Conservation (phyloP, 495 filamentous ascomycete genomes). For the Chaetomidium leptoderma region DNA sequence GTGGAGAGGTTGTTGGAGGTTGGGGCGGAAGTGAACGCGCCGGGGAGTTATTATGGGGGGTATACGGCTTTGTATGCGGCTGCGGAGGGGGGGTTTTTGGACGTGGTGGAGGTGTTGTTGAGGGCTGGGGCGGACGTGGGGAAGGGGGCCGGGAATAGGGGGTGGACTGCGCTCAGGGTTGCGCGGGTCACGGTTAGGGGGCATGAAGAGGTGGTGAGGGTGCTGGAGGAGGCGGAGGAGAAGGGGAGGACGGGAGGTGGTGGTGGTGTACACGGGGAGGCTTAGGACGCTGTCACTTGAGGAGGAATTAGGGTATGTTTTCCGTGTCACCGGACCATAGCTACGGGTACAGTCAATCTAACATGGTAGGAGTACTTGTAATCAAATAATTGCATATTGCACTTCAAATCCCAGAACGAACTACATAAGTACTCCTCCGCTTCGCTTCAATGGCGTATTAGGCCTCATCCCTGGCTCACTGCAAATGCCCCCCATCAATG, state of each 20-base stretch:
- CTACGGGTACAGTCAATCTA: too few relatives aligned
- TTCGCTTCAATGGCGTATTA: too few relatives aligned
- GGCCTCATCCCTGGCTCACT: not conserved
- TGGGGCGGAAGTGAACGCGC: not conserved
- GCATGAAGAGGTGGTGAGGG: not conserved
- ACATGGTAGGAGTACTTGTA: too few relatives aligned
- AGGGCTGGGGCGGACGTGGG: not conserved
- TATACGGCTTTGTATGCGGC: conserved; percentile 1
- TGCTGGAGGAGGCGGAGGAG: not conserved
- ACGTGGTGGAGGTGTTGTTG: not conserved
- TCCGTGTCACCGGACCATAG: too few relatives aligned
- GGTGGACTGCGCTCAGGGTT: not conserved
- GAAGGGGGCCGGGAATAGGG: not conserved
- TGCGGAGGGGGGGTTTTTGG: not conserved
- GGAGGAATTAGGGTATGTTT: too few relatives aligned
- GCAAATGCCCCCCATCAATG: conserved; percentile 11
- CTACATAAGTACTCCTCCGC: too few relatives aligned
- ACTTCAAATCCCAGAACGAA: too few relatives aligned
- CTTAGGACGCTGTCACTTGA: too few relatives aligned
- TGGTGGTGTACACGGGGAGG: too few relatives aligned
- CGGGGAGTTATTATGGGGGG: not conserved
- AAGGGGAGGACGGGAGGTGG: too few relatives aligned
- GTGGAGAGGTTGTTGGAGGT: not conserved
- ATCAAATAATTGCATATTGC: too few relatives aligned
- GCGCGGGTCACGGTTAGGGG: not conserved